Evolutionary conservation across 75 land plant genomes (phyloP), one percentile per base, ranked within the genome.

Genomic region (Sequoiadendron giganteum): DNA sequence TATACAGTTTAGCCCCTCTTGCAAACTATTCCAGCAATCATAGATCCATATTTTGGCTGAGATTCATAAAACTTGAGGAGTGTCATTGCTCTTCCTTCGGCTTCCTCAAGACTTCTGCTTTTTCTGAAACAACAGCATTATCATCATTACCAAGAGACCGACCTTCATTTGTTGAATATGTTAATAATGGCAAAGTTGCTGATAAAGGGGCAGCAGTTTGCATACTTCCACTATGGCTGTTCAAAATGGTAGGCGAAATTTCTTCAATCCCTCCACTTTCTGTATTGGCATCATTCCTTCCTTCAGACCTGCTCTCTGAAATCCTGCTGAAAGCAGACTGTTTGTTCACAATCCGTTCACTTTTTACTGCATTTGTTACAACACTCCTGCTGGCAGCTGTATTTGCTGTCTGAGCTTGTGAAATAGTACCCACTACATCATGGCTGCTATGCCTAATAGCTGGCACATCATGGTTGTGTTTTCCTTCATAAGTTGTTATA

Each of bases 401-500:
- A 36, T 52, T 54, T 85, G 36, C 28, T 9, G 42, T 85, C 65
- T 85, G 86, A 85, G 32, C 42, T 36, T 32, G 86, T 54, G 43
- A 52, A 85, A 56, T 38, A 55, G 86, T 11, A 5, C 39, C 65
- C 49, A 90, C 88, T 85, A 92, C 84, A 75, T 90, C 93, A 87
- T 94, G 95, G 90, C 94, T 93, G 83, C 91, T 94, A 25, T 83
- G 91, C 68, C 93, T 91, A 70, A 89, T 93, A n/a, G 94, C 91
- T 16, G 99, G 99, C 13, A 98, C 94, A 85, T 96, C 95, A 85
- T 97, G 99, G 86, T 91, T 96, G 84, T 97, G 99, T 39, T 93
- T 96, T 19, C 99, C 99, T 70, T 97, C 99, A 68, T 97, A 97
- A 14, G 99, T 96, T 58, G 99, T 97, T 68, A 97, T 93, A 38